Evolutionary conservation across 768 basidiomycete genomes (phyloP).

Genomic region (Hydnomerulius pinastri): DNA sequence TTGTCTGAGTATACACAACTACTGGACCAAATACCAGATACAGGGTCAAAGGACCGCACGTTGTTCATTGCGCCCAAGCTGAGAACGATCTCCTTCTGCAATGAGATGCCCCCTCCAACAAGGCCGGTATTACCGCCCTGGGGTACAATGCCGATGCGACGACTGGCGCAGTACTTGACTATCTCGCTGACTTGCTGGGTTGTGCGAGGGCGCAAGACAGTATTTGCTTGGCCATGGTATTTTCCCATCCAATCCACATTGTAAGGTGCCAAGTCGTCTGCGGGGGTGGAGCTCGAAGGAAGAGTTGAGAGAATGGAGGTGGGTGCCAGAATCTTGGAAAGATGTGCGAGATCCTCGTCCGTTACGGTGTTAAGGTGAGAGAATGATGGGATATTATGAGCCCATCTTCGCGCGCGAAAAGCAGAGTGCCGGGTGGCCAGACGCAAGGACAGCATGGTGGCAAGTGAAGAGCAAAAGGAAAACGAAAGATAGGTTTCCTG

Average conservation of each 20-base stretch:
- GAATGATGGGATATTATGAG: constrained; percentile 22
- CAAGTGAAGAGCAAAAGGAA: neutral
- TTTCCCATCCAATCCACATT: constrained; percentile 98
- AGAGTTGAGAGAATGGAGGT: constrained; percentile 71
- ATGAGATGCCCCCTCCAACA: constrained; percentile 91
- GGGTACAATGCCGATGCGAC: constrained; percentile 87
- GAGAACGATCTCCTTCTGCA: constrained; percentile 85
- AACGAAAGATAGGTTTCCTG: too few species aligned
- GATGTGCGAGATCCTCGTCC: constrained; percentile 62
- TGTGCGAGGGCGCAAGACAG: constrained; percentile 87
- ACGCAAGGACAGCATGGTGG: constrained; percentile 13
- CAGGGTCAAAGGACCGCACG: constrained; percentile 80
- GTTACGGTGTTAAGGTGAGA: constrained; percentile 50
- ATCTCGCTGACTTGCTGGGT: constrained; percentile 88
- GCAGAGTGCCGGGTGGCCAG: neutral
- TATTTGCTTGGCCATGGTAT: constrained; percentile 80
- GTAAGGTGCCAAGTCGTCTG: constrained; percentile 71
- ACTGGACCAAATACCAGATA: constrained; percentile 58
- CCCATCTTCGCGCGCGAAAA: constrained; percentile 14
- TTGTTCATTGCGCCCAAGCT: constrained; percentile 81
- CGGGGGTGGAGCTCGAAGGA: constrained; percentile 44
- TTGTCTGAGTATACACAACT: constrained; percentile 4
- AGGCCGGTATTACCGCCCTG: constrained; percentile 99
- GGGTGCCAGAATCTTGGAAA: constrained; percentile 62
- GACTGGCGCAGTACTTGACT: constrained; percentile 81